These are phyloP conservation scores for Vigna mungo DNA, from an alignment of 306 rosid species.

Conservation along the genomic window DNA sequence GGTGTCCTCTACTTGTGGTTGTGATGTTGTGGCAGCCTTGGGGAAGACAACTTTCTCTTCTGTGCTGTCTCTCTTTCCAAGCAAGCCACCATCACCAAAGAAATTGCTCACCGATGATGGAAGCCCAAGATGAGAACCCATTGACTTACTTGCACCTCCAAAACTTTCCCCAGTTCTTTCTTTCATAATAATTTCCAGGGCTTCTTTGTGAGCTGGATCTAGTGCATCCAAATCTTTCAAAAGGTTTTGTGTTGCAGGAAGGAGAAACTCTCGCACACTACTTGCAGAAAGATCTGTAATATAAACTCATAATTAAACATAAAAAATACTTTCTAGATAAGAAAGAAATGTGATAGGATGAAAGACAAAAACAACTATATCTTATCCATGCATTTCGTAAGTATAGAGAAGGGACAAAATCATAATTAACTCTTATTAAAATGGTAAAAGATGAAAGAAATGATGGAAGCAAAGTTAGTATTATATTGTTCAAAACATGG, in stretches of 20 bases:
- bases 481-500: no score
- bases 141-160: conserved; percentile 66
- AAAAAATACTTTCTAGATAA: conserved; percentile 7
- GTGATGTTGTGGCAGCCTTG: conserved; percentile 28
- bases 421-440: no score
- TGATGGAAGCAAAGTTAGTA: no score
- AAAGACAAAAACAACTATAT: no score
- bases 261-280: conserved; percentile 69
- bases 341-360: neutral
- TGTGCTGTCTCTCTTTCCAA: conserved; percentile 68
- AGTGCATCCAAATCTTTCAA: conserved; percentile 74
- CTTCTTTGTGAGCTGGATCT: conserved; percentile 98
- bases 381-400: no score
- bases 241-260: conserved; percentile 80
- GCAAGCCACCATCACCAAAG: conserved; percentile 83
- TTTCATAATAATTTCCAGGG: conserved; percentile 88
- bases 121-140: conserved; percentile 72
- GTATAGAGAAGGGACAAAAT: no score
- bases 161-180: conserved; percentile 82
- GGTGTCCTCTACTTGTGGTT: conserved; percentile 65
- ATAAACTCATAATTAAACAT: conserved; percentile 27
- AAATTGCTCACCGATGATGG: conserved; percentile 80
- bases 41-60: conserved; percentile 64
- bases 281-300: conserved; percentile 72
- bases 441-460: no score